Conservation (phyloP, 768 basidiomycete species). For the Auriscalpium orientale region DNA sequence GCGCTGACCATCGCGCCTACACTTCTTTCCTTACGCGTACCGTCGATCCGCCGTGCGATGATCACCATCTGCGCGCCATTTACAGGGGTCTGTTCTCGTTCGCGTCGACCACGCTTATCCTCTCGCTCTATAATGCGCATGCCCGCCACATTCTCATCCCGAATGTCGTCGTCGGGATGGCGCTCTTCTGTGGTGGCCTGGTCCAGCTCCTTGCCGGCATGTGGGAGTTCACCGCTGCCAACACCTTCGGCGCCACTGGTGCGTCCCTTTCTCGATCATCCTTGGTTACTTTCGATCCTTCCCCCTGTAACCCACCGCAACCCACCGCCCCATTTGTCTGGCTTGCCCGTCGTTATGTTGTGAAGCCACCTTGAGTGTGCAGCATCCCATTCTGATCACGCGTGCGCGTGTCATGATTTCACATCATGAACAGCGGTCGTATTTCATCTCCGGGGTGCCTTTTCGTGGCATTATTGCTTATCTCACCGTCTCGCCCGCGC, state of each 20-base stretch:
- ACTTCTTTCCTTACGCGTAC: not conserved
- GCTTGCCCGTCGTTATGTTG: too few species aligned
- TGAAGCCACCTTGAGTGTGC: too few species aligned
- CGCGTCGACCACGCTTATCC: slow-evolving; percentile 75
- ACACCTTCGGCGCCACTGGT: slow-evolving; percentile 70
- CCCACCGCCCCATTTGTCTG: too few species aligned
- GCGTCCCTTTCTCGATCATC: slow-evolving; percentile 20
- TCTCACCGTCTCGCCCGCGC: too few species aligned
- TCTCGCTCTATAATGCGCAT: slow-evolving; percentile 65
- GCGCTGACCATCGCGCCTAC: not conserved
- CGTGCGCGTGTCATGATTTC: too few species aligned
- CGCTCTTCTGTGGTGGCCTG: slow-evolving; percentile 76
- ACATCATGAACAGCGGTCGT: too few species aligned
- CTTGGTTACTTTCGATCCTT: too few species aligned
- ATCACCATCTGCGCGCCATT: slow-evolving; percentile 27
- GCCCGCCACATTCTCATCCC: slow-evolving; percentile 46
- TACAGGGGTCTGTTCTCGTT: slow-evolving; percentile 76
- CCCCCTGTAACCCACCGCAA: too few species aligned
- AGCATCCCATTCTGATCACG: too few species aligned
- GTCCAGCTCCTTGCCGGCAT: slow-evolving; percentile 84
- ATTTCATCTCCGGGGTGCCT: too few species aligned
- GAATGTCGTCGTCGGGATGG: slow-evolving; percentile 82
- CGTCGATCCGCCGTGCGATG: too few species aligned
- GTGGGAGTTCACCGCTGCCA: slow-evolving; percentile 57
- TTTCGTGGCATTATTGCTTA: too few species aligned